These are phyloP conservation scores for Chaetomium fimeti DNA, from an alignment of 495 filamentous ascomycete species.

Conservation along the genomic window DNA sequence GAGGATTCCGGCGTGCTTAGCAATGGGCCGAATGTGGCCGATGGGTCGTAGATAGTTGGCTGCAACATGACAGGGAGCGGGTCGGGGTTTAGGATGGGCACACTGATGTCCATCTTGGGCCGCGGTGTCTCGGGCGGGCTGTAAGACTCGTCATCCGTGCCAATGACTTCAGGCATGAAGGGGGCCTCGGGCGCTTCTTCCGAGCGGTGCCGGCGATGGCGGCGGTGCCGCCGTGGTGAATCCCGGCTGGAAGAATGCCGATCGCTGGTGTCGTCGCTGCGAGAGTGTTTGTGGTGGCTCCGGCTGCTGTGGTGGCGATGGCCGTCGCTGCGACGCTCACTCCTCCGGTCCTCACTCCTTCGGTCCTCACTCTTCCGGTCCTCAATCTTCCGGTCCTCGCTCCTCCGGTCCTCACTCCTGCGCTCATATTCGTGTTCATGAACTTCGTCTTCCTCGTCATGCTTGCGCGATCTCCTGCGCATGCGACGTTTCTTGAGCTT, in stretches of 20 bases:
- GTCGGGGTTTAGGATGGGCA: slow-evolving; percentile 47
- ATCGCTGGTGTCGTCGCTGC: slow-evolving; percentile 32
- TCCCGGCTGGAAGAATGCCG: slow-evolving; percentile 15
- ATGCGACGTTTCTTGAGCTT: slow-evolving; percentile 50
- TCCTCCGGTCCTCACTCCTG: slow-evolving; percentile 22
- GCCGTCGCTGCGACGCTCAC: slow-evolving; percentile 25
- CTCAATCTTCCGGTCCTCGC: slow-evolving; percentile 25
- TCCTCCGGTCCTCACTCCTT: slow-evolving; percentile 24
- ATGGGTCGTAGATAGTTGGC: slow-evolving; percentile 49
- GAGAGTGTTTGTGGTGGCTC: slow-evolving; percentile 36
- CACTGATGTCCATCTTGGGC: slow-evolving; percentile 40
- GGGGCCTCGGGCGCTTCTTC: slow-evolving; percentile 30
- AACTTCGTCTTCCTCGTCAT: slow-evolving; percentile 19
- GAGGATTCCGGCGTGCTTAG: slow-evolving; percentile 11
- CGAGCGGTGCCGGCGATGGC: slow-evolving; percentile 36
- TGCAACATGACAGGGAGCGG: slow-evolving; percentile 46
- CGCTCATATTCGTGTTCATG: slow-evolving; percentile 20
- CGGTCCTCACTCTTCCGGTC: slow-evolving; percentile 21
- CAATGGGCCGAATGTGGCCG: slow-evolving; percentile 34
- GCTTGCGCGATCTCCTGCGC: slow-evolving; percentile 42
- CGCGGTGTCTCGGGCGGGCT: slow-evolving; percentile 40
- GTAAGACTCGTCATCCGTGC: slow-evolving; percentile 42
- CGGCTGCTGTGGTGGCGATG: slow-evolving; percentile 33
- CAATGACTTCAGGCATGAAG: slow-evolving; percentile 40
- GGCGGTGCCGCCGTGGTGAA: slow-evolving; percentile 27